Evolutionary conservation across 768 basidiomycete genomes (phyloP).

Genomic region (Pholiota microspora): DNA sequence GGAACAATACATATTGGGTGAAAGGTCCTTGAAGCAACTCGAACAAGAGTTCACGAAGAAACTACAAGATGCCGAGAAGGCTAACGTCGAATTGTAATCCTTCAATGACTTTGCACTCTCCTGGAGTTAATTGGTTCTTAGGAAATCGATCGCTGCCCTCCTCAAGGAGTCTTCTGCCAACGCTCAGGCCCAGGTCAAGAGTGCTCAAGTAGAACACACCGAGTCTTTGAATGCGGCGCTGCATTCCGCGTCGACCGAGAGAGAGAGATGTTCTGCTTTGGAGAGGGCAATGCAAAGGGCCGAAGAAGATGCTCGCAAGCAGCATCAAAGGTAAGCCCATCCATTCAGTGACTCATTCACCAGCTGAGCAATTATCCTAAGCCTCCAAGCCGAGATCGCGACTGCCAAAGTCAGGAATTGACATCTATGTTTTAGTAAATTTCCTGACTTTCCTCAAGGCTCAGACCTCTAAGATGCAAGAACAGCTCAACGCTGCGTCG

Average conservation of each 20-base stretch:
- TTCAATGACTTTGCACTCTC: not conserved
- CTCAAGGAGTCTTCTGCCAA: not conserved
- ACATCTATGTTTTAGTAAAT: not conserved
- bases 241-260: not conserved
- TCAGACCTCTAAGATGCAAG: not conserved
- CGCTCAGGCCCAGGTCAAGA: conserved; percentile 1
- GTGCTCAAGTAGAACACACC: not conserved
- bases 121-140: not conserved
- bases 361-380: not conserved
- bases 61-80: conserved; percentile 5
- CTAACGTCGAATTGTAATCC: conserved; percentile 8
- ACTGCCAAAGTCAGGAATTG: not conserved
- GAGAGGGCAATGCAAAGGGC: conserved; percentile 6
- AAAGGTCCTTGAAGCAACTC: not conserved
- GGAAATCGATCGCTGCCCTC: not conserved
- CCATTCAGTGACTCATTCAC: not conserved
- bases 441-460: not conserved
- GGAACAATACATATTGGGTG: not conserved
- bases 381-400: not conserved
- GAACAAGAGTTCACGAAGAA: conserved; percentile 3
- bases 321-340: not conserved
- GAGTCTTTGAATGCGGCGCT: not conserved
- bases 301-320: not conserved
- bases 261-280: conserved; percentile 1
- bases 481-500: not conserved